phyloP scores from a whole-genome alignment of 331 rosid species.

The Quercus phellos region DNA sequence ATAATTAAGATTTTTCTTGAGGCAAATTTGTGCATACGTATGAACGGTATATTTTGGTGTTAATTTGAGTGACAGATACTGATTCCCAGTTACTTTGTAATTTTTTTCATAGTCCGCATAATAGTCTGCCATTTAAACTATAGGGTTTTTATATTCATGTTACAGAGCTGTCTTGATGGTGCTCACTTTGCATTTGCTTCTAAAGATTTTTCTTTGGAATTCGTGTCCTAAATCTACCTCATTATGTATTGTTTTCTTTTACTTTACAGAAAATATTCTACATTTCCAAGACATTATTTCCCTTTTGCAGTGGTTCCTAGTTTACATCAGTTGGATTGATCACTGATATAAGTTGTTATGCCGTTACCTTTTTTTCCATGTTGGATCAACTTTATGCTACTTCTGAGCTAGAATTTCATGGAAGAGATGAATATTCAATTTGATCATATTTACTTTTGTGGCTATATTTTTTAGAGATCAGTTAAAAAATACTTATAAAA shows the following conservation, averaged over 20 bases:
- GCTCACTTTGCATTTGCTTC: not conserved
- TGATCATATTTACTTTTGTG: not conserved
- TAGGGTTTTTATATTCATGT: not conserved
- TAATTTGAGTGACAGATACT: not conserved
- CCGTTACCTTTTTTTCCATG: not conserved
- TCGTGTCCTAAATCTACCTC: not conserved
- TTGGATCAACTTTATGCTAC: not conserved
- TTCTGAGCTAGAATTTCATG: not conserved
- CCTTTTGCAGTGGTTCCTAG: not conserved
- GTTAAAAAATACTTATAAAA: too few relatives aligned
- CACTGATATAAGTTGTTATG: not conserved
- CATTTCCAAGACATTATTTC: not conserved
- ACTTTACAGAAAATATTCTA: not conserved
- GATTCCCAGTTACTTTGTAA: too few relatives aligned
- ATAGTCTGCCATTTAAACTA: not conserved
- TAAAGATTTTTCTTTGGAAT: not conserved
- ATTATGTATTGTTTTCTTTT: not conserved
- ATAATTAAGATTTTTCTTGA: not conserved
- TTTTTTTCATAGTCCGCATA: not conserved
- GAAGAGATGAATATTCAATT: not conserved
- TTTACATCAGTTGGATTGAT: not conserved
- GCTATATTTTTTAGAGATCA: too few relatives aligned
- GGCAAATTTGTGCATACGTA: not conserved
- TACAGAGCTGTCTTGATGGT: not conserved
- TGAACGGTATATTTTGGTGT: not conserved